Base-by-base conservation (phyloP, 768 basidiomycete species). In the Leccinum sublutescens region DNA sequence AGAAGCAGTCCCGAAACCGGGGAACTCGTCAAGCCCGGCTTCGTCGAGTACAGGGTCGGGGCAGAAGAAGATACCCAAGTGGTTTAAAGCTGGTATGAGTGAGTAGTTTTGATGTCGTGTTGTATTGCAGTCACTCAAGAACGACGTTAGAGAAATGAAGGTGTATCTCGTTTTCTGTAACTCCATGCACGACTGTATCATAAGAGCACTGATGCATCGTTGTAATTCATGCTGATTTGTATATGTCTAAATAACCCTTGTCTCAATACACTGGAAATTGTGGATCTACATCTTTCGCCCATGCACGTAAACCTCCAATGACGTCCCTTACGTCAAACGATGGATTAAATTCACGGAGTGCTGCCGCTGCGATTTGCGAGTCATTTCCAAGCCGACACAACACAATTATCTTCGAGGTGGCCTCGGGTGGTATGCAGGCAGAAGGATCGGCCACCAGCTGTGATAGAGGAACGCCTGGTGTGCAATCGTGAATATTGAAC, bases 371-470 rank as follows among this genome's bases (percentile, higher is more conserved):
- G 19, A 92, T 82, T 71, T 93, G 91, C 1, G 93, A 96, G 71
- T 98, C 96, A 67, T 98, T 98, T 5, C 96, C 95, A 21, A 93
- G 78, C 31, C 93, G 82, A 73, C 95, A 98, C 27, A 97, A 73
- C 17, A 97, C 76, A 60, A 85, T 85, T 17, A 69, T 50, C 9
- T 77, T 71, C 10, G 63, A 69, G 19, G 60, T 55, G 27, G 59
- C 51, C 43, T 68, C 62, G 3, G 62, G 40, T 6, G 76, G 66
- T n/a, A 85, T 52, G 55, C 78, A 71, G 1, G 73, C 64, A n/a
- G 70, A 62, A 1, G 93, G 94, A 56, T 86, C 76, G 3, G 82
- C 80, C 1, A 89, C 76, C 3, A 95, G 76, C 45, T 82, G 77
- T 21, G 77, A 75, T 11, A 97, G 79, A 0, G 94, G 91, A 12